Evolutionary conservation across 2,329 filamentous ascomycete genomes (phyloP), one percentile per base, ranked within the genome.

Genomic region (Ampelomyces quisqualis): DNA sequence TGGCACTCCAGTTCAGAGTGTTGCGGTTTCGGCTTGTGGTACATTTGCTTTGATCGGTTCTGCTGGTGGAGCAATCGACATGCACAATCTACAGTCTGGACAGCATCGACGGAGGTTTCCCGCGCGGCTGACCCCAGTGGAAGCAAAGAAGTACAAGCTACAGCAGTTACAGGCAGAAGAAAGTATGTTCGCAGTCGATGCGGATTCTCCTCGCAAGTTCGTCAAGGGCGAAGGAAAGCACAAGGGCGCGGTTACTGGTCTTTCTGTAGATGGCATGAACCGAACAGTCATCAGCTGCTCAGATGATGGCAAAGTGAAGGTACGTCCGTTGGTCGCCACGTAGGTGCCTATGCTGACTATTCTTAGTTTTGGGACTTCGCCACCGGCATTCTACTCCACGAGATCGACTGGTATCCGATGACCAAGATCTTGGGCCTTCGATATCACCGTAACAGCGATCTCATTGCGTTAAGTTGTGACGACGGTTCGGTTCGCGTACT

Each of bases 61-160:
- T 1, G 82, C 81, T 20, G 82, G 79, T 24, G 93, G 93, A 28
- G 81, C 82, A 22, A 84, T 98, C 40, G 90, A 96, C 66, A 91
- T 95, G 85, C 97, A 87, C 78, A 98, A 98, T 65, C 74, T 98
- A 43, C 93, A 98, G 67, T 97, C 93, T 30, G 93, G 93, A 30
- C 75, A 85, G 14, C 88, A 94, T 67, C 84, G 91, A 43, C 89
- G 94, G 60, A 82, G 86, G 13, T 98, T 95, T 67, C 93, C 93
- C 0, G 83, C 88, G 7, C 80, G 79, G 30, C 69, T 94, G 31
- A 90, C 86, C 1, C 85, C 86, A 2, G 81, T 82, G 0, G 88
- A 95, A 69, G 86, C 87, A 2, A 84, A 86, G 53, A 85, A 88
- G 62, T 67, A 90, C 34, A 87, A 85, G 84, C 59, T 70, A 78